phyloP scores from a whole-genome alignment of 1,284 basidiomycete genomes.

The Pulveroboletus sp. region DNA sequence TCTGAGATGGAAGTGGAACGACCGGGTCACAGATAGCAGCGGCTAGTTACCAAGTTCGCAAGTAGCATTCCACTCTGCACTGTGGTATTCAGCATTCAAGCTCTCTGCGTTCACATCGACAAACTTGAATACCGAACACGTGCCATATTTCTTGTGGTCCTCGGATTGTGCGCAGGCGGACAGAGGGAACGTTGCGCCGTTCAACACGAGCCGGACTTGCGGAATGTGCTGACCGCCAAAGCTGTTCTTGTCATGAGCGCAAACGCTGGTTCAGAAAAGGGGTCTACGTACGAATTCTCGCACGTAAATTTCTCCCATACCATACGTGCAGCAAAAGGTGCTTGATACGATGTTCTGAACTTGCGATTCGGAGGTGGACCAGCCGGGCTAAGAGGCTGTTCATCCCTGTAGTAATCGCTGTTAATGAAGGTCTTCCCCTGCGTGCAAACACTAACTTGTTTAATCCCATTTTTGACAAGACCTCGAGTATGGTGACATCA shows the following conservation, averaged over 20 bases:
- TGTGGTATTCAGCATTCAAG: conserved; percentile 30
- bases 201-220: conserved; percentile 45
- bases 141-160: conserved; percentile 34
- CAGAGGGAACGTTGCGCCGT: conserved; percentile 41
- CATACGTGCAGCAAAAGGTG: conserved; percentile 45
- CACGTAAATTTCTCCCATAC: conserved; percentile 46
- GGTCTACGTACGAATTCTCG: conserved; percentile 28
- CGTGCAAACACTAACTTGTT: conserved; percentile 30
- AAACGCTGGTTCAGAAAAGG: not conserved
- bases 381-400: conserved; percentile 28
- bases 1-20: too few relatives aligned
- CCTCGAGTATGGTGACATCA: conserved; percentile 43
- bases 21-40: too few relatives aligned
- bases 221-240: conserved; percentile 29
- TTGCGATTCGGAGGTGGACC: conserved; percentile 32
- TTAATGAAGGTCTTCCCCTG: not conserved
- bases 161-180: conserved; percentile 28
- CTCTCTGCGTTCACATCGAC: conserved; percentile 31
- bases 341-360: conserved; percentile 40
- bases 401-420: conserved; percentile 27
- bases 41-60: conserved; percentile 27
- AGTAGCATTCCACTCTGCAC: conserved; percentile 36
- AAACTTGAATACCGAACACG: conserved; percentile 40
- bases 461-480: conserved; percentile 41
- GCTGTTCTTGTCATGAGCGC: conserved; percentile 5